Evolutionary conservation across 345 rosid genomes (phyloP).

Genomic region (Eucalyptus caleyi): DNA sequence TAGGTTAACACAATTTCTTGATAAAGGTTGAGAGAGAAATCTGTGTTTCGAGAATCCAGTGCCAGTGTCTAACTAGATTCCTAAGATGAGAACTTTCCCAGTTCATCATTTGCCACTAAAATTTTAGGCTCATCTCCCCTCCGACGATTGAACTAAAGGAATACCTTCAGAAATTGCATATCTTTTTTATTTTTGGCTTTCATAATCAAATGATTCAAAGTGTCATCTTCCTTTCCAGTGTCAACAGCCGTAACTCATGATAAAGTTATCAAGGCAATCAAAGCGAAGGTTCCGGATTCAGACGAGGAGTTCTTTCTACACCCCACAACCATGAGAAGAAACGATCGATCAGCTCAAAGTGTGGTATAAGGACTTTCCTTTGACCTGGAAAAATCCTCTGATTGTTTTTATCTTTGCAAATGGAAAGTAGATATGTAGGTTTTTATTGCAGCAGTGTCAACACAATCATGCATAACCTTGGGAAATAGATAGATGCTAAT

Average conservation of each 20-base stretch:
- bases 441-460: background rate
- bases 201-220: background rate
- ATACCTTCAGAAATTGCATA: background rate
- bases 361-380: conserved; percentile 34
- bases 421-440: background rate
- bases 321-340: conserved; percentile 89
- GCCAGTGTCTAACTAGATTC: background rate
- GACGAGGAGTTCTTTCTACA: conserved; percentile 81
- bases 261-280: conserved; percentile 60
- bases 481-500: background rate
- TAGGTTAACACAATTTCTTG: background rate
- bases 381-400: background rate
- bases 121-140: background rate
- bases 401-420: background rate
- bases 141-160: background rate
- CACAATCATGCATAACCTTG: background rate
- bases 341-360: conserved; percentile 81
- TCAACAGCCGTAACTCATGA: conserved; percentile 87
- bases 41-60: background rate
- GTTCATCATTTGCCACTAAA: background rate
- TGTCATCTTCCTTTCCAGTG: conserved; percentile 22
- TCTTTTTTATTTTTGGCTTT: background rate
- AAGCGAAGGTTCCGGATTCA: conserved; percentile 84
- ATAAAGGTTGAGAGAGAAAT: background rate
- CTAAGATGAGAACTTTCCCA: background rate